A percentile compares a stretch with the other conserved stretches of the same genome.
These are phyloP conservation scores for Monosporascus sp. DNA, from an alignment of 2,329 filamentous ascomycete genomes.

Conservation along the genomic window DNA sequence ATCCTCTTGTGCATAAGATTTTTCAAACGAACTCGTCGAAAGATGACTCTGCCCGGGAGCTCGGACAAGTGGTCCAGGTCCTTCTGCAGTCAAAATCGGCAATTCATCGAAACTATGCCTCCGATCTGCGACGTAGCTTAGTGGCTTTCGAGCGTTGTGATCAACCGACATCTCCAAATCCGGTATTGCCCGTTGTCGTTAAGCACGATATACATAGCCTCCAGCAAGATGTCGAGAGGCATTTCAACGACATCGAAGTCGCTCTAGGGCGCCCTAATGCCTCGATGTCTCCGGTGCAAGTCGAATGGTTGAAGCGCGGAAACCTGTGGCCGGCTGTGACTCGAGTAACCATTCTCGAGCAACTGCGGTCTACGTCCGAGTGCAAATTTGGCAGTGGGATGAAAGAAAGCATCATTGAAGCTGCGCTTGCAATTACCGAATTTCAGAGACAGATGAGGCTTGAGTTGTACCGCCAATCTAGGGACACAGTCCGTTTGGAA, in stretches of 20 bases:
- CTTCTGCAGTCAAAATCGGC: slow-evolving; percentile 24
- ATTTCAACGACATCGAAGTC: slow-evolving; percentile 5
- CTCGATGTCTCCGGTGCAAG: slow-evolving; percentile 11
- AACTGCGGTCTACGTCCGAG: slow-evolving; percentile 33
- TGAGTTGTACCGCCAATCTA: slow-evolving; percentile 20
- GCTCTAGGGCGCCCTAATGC: slow-evolving; percentile 5
- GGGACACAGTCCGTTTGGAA: slow-evolving; percentile 21
- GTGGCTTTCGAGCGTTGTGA: slow-evolving; percentile 12
- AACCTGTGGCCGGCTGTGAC: slow-evolving; percentile 43
- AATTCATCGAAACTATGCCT: slow-evolving; percentile 34
- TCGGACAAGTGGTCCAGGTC: slow-evolving; percentile 26
- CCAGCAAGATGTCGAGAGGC: not conserved
- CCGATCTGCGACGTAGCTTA: slow-evolving; percentile 21
- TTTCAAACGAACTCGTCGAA: not conserved
- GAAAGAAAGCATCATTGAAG: slow-evolving; percentile 35
- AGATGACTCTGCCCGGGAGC: slow-evolving; percentile 9
- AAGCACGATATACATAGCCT: slow-evolving; percentile 3
- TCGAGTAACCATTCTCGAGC: slow-evolving; percentile 38
- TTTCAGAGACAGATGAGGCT: slow-evolving; percentile 43
- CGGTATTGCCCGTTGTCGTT: not conserved
- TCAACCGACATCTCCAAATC: slow-evolving; percentile 1
- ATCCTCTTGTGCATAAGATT: not conserved
- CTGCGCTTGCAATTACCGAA: slow-evolving; percentile 37
- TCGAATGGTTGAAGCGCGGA: slow-evolving; percentile 36
- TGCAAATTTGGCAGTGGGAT: slow-evolving; percentile 28